Base-by-base conservation (phyloP, 805 yeast species). In the Pichia scutulata region DNA sequence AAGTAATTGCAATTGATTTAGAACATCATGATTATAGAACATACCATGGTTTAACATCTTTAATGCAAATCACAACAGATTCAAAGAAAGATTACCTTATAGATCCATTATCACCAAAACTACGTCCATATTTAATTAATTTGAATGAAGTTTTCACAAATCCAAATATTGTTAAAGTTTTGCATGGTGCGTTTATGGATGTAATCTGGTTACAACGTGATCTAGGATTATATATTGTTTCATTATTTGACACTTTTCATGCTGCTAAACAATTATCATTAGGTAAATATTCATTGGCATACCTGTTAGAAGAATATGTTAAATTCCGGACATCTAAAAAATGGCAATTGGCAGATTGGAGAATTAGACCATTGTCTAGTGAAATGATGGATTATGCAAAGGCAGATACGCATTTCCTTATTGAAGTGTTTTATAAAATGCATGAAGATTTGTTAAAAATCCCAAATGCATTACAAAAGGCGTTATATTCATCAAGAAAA, bases 141-240 rank as follows among this genome's bases (percentile, higher is more conserved):
- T 69, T 93, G 50, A 93, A 93, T 68, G 72, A 70, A 42, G 78
- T 92, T 1, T 89, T 92, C 56, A 77, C 97, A 2, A 72, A 93
- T 66, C 97, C 98, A 0, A 57, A 68, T 6, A 82, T 92, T 30
- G 71, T 88, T 26, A 93, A 93, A 63, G 95, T 93, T 1, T 81
- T 93, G 57, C 99, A 93, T 65, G 99, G 99, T 53, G 96, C 99
- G 0, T 83, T 80, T 58, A 89, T 89, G 96, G 99, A 93, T 72
- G 86, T 93, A 4, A 82, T 89, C 43, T 93, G 99, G 99, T 72
- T 93, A 36, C 99, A 93, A 70, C 75, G 98, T 55, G 99, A 93
- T 62, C 74, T 93, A 50, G 99, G 99, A 0, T 66, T 93, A 10
- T 93, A 93, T 60, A 70, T 93, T 7, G 99, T 93, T 6, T 77